These are phyloP conservation scores for Penicillium nucicola DNA, from an alignment of 495 filamentous ascomycete species.

Conservation along the genomic window DNA sequence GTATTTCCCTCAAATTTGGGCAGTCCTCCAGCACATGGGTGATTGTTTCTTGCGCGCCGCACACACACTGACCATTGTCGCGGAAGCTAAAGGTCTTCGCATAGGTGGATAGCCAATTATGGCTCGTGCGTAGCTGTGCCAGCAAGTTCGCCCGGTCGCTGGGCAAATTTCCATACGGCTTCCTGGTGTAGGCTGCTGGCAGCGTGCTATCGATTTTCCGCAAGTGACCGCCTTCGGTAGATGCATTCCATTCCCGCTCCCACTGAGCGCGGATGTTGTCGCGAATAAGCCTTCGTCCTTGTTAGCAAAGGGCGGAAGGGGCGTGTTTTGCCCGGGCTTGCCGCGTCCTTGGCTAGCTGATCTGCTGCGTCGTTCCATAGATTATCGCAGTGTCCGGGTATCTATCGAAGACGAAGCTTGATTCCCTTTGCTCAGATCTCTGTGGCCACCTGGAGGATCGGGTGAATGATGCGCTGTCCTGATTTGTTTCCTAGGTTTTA, in stretches of 20 bases:
- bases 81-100: background rate
- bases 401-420: slow-evolving; percentile 15
- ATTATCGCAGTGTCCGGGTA: slow-evolving; percentile 13
- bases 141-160: background rate
- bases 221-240: background rate
- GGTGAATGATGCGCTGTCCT: slow-evolving; percentile 17
- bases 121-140: slow-evolving; percentile 1
- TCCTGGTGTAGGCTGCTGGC: background rate
- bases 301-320: slow-evolving; percentile 15
- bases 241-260: background rate
- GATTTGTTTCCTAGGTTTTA: slow-evolving; percentile 15
- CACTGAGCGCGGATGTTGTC: background rate
- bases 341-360: slow-evolving; percentile 6
- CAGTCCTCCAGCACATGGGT: slow-evolving; percentile 1
- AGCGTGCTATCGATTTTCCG: background rate
- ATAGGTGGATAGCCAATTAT: slow-evolving; percentile 1
- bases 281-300: slow-evolving; percentile 7
- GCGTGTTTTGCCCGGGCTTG: slow-evolving; percentile 11
- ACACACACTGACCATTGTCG: background rate
- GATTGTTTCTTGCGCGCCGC: slow-evolving; percentile 4
- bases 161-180: background rate
- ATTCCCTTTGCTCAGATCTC: slow-evolving; percentile 8
- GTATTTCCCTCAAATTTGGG: background rate
- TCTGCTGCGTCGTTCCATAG: slow-evolving; percentile 12
- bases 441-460: slow-evolving; percentile 13